Evolutionary conservation across 768 basidiomycete species (phyloP).

Genomic region (Rhizopogon roseolus): DNA sequence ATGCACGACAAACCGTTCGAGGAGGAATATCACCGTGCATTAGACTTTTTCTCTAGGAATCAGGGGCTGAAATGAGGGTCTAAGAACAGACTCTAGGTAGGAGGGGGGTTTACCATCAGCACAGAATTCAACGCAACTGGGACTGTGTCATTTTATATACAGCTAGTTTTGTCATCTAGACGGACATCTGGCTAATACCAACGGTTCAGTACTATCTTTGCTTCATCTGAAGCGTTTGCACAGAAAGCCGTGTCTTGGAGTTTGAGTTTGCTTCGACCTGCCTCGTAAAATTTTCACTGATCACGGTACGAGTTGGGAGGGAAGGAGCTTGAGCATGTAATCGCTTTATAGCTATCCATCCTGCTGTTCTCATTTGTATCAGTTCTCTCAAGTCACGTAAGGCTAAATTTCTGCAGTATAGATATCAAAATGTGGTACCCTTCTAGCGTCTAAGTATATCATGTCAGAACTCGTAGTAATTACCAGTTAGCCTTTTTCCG

Average conservation of each 20-base stretch:
- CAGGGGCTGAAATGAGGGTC: constrained; percentile 4
- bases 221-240: too few species aligned
- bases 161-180: background rate
- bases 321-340: too few species aligned
- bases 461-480: background rate
- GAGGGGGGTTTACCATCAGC: background rate
- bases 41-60: constrained; percentile 16
- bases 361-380: too few species aligned
- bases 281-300: too few species aligned
- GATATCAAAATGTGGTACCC: background rate
- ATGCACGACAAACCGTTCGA: constrained; percentile 16
- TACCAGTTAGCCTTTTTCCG: constrained; percentile 6
- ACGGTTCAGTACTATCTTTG: too few species aligned
- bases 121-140: background rate
- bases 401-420: background rate
- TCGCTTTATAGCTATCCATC: too few species aligned
- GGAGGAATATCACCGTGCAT: constrained; percentile 20
- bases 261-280: too few species aligned
- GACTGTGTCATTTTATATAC: background rate
- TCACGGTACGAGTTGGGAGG: too few species aligned
- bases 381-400: too few species aligned
- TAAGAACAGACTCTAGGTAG: background rate
- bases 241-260: too few species aligned
- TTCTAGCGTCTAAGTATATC: background rate
- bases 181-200: too few species aligned